phyloP scores from a whole-genome alignment of 1,284 basidiomycete genomes.

The Ceratobasidium sp. region DNA sequence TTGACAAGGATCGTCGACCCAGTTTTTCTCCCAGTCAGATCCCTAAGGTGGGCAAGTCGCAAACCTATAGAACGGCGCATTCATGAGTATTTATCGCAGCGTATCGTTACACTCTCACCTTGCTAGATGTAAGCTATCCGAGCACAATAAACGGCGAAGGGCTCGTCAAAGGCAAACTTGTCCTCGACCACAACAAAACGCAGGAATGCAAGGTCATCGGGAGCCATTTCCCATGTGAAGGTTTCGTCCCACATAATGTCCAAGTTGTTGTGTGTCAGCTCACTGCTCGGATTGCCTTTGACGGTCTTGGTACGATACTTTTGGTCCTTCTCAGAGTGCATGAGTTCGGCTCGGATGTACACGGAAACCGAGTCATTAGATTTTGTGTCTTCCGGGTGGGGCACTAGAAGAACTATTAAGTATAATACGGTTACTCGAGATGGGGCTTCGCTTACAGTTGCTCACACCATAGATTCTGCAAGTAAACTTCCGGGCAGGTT shows the following conservation, averaged over 20 bases:
- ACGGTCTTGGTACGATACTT: constrained; percentile 40
- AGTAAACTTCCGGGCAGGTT: constrained; percentile 23
- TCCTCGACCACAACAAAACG: constrained; percentile 33
- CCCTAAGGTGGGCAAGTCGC: constrained; percentile 32
- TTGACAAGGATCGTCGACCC: constrained; percentile 30
- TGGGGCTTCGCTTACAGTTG: constrained; percentile 10
- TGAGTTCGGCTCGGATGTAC: constrained; percentile 34
- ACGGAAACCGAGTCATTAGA: constrained; percentile 35
- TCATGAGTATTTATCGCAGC: neutral
- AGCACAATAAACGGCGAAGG: constrained; percentile 32
- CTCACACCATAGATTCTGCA: constrained; percentile 38
- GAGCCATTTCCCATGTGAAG: constrained; percentile 22
- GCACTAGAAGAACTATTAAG: constrained; percentile 8
- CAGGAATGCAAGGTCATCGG: constrained; percentile 30
- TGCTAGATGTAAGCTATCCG: constrained; percentile 22
- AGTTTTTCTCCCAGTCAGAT: constrained; percentile 31
- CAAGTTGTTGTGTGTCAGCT: constrained; percentile 22
- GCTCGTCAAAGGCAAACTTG: constrained; percentile 39
- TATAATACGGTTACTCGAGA: neutral
- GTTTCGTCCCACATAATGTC: constrained; percentile 39
- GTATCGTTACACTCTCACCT: neutral
- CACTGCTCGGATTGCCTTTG: constrained; percentile 7
- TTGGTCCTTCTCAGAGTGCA: constrained; percentile 30
- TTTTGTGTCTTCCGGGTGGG: constrained; percentile 27
- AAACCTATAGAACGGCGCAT: neutral